Percentiles rank a stretch among this genome's conserved stretches.
Evolutionary conservation across 2,329 filamentous ascomycete species (phyloP).

Genomic region (Microsporum canis): DNA sequence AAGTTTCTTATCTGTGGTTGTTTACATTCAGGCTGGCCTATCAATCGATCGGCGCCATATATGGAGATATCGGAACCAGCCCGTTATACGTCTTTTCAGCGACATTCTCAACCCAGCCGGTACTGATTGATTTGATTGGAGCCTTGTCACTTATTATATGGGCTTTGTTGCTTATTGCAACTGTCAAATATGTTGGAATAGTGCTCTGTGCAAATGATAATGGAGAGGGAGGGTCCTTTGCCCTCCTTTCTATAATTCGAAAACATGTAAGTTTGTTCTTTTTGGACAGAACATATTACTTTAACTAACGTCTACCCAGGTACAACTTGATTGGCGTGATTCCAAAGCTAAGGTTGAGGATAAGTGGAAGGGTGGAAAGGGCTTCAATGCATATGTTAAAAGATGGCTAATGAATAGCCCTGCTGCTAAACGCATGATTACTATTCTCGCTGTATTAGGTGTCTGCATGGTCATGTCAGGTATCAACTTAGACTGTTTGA

Average conservation of each 20-base stretch:
- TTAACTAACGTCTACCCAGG: constrained; percentile 20
- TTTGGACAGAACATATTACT: neutral
- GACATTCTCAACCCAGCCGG: constrained; percentile 39
- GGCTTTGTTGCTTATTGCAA: constrained; percentile 46
- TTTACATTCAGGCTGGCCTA: constrained; percentile 36
- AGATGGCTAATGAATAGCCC: constrained; percentile 38
- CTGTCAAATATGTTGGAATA: constrained; percentile 45
- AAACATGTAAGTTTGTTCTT: constrained; percentile 32
- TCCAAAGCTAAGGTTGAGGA: constrained; percentile 36
- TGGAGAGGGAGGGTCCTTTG: constrained; percentile 48
- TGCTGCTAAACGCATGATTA: constrained; percentile 37
- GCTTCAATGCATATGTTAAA: constrained; percentile 34
- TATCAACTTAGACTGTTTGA: constrained; percentile 1
- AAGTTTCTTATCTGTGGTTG: neutral
- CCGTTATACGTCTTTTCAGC: constrained; percentile 48
- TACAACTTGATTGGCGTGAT: constrained; percentile 44
- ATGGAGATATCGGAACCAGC: constrained; percentile 49
- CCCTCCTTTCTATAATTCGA: constrained; percentile 42
- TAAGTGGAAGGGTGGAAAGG: constrained; percentile 38
- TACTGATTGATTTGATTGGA: constrained; percentile 40
- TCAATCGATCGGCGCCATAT: constrained; percentile 47
- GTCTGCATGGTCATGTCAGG: constrained; percentile 44
- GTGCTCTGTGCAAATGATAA: constrained; percentile 46
- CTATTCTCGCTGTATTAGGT: constrained; percentile 34
- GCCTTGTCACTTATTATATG: constrained; percentile 46